Base-by-base conservation (phyloP, 495 filamentous ascomycete genomes). In the Xylaria castorea region DNA sequence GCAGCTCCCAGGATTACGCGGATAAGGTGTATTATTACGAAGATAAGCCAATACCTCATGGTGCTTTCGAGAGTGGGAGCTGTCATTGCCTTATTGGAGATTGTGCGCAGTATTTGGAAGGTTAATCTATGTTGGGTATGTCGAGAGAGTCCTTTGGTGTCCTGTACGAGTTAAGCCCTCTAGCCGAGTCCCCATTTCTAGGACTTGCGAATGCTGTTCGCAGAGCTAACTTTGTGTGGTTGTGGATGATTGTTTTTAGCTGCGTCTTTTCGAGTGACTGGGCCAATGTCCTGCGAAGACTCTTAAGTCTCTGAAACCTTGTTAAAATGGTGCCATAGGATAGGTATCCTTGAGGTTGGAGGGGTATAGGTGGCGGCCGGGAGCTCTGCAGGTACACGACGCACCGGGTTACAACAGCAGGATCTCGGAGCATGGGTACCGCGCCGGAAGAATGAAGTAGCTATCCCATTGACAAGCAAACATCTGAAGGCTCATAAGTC, bases 321-420 rank as follows among this genome's bases (percentile, higher is more conserved):
- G 12, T 34, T 30, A 42, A 27, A 25, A 25, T 22, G 40, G 27
- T 34, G 42, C 38, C 9, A 22, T 22, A 48, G 16, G 51, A 67
- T 27, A n/a, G n/a, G n/a, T n/a, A 18, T 22, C n/a, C 22, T 44
- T 14, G 34, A 62, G 36, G 16, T 20, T 66, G 44, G 48, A 67
- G 65, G 58, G 34, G 68, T 16, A 11, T 40, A 18, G 1, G 55
- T 18, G 3, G 55, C 7, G 55, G 22, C 20, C 25, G 32, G 7
- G 46, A 40, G 40, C 22, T 42, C 51, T 68, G 55, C 30, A 27
- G 40, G 14, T 46, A 25, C 53, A 55, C 36, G 25, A 42, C 53
- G 22, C n/a, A 55, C 46, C 69, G 61, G 48, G 60, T 71, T 48
- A 44, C 58, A 58, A 71, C 68, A 71, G 60, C 30, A 42, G 68